Conservation (phyloP, 1,139 yeast genomes). For the Lodderomyces jiufengensis region DNA sequence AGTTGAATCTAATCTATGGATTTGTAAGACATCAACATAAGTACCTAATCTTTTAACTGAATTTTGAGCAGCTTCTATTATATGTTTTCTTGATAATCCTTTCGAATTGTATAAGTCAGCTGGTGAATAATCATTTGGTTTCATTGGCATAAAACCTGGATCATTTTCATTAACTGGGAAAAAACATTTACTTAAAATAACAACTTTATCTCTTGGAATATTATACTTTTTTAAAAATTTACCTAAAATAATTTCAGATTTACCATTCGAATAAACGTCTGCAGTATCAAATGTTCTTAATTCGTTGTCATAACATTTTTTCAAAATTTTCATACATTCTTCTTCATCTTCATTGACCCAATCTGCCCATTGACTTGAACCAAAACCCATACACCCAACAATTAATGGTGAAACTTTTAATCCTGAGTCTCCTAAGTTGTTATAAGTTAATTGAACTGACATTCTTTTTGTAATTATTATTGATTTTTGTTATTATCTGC, state of each 20-base stretch:
- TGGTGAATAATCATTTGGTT: conserved; percentile 1
- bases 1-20: conserved; percentile 46
- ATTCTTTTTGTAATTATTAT: too few relatives aligned
- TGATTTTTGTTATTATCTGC: too few relatives aligned
- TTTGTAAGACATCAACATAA: conserved; percentile 47
- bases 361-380: conserved; percentile 42
- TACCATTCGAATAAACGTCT: conserved; percentile 29
- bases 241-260: conserved; percentile 21
- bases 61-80: conserved; percentile 47
- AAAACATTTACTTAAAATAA: conserved; percentile 39
- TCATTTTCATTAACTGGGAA: conserved; percentile 22
- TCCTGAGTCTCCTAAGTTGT: conserved; percentile 45
- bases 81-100: conserved; percentile 46
- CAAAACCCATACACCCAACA: conserved; percentile 58
- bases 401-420: conserved; percentile 49
- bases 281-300: conserved; percentile 41
- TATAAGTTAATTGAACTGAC: conserved; percentile 12
- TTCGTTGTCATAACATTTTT: conserved; percentile 47
- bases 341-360: conserved; percentile 46
- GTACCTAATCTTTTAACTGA: conserved; percentile 53
- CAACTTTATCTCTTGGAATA: conserved; percentile 24
- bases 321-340: conserved; percentile 30
- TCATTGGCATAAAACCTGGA: conserved; percentile 21
- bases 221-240: conserved; percentile 22
- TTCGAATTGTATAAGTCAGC: conserved; percentile 18